Evolutionary conservation across 2,329 filamentous ascomycete genomes (phyloP), one percentile per base, ranked within the genome.

Genomic region (Aureobasidium leucospermi): DNA sequence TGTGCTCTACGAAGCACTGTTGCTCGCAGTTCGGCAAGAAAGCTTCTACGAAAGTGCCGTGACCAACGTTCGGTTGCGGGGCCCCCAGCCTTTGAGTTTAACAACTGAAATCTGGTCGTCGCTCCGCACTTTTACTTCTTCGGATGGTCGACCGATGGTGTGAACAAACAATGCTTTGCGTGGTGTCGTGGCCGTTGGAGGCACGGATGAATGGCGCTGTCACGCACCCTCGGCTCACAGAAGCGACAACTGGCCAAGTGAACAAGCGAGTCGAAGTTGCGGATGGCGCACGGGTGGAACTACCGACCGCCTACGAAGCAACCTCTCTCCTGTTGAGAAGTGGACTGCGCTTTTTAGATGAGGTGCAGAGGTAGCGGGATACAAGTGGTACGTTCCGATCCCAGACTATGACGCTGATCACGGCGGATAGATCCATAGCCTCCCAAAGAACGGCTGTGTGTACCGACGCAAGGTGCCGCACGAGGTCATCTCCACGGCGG

Each of bases 361-460:
- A 55, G 49, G 41, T 56, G 41, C 52, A 56, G 41, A 55, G 51
- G 52, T 41, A 38, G 41, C 16, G 52, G 31, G 41, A 56, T 10
- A 56, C 52, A 55, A 38, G 31, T 45, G 32, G 23, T 41, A 41
- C n/a, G 29, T 57, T 38, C 13, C 43, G 55, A 23, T 58, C 28
- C 43, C 43, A 9, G 43, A 29, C 32, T 48, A 58, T 58, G 55
- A 58, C 34, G 55, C 47, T 43, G 55, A 58, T 58, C 55, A 58
- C 34, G 36, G 28, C 55, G 55, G 55, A 58, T 58, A 58, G 55
- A 58, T 58, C 55, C 55, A 58, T 58, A 58, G 55, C 32, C 55
- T 47, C 42, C 55, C 55, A 58, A 47, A 58, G 34, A 41, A 41
- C 55, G 55, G 43, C 43, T 48, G 42, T 13, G 29, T 41, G 55